Evolutionary conservation across 2,329 filamentous ascomycete genomes (phyloP), one percentile per base, ranked within the genome.

Genomic region (Monilinia fructicola): DNA sequence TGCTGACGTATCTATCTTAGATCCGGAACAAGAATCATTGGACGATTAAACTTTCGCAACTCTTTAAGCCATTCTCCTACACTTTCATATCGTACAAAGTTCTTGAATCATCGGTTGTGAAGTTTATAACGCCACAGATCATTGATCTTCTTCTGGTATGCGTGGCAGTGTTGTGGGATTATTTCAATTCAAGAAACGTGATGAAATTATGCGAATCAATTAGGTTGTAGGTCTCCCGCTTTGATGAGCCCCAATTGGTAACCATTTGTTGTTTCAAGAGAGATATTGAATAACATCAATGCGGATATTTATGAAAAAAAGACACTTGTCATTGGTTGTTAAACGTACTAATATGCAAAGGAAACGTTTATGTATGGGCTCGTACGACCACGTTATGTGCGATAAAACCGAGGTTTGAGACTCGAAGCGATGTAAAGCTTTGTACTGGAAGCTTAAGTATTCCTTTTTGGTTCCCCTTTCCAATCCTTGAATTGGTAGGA

Each of bases 231-330:
- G 48, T 56, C 44, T 59, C 35, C 31, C 63, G 63, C 63, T 59
- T 59, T 65, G 54, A 59, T 28, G 21, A 31, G 23, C 46, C 44
- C 40, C 42, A 44, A 59, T n/a, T 40, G 42, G 35, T 44, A 28
- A 53, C 21, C 31, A 65, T 65, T 44, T 60, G 35, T 52, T 53
- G 63, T 65, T 65, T 60, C 63, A 60, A 23, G 35, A 23, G 35
- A 31, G 56, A 6, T 11, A 58, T 21, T 14, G 10, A 38, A 40
- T 40, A 40, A 53, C 56, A 48, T 56, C 53, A 55, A 56, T 46
- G 54, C 56, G 56, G 28, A 18, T 46, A 10, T 14, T 48, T 28
- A 64, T 56, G 40, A 28, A 46, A 28, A 26, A n/a, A 26, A 26
- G 53, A 64, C 53, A 64, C 56, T 61, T 52, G 55, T 44, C 64